phyloP scores from a whole-genome alignment of 805 yeast species.

The Tetrapisispora namnaoensis region DNA sequence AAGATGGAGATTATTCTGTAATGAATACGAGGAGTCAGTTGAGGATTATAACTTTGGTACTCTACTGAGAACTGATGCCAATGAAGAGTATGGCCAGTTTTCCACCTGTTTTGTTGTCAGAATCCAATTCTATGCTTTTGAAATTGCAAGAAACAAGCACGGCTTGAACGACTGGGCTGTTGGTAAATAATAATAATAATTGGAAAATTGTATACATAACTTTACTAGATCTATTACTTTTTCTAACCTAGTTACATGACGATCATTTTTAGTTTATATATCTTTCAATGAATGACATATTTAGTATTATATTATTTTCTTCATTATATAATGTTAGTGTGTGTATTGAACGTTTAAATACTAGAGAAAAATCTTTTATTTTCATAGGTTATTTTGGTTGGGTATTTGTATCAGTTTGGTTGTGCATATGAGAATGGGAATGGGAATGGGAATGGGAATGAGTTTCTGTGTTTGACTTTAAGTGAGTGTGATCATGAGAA shows the following conservation, averaged over 20 bases:
- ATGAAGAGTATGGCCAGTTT: constrained; percentile 69
- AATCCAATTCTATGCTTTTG: constrained; percentile 90
- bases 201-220: no score
- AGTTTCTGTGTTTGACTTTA: neutral
- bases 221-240: no score
- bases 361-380: no score
- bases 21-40: constrained; percentile 64
- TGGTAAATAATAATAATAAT: constrained; percentile 23
- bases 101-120: constrained; percentile 85
- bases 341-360: no score
- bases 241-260: neutral
- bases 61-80: constrained; percentile 62
- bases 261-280: neutral
- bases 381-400: neutral
- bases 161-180: constrained; percentile 88
- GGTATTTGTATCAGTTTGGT: neutral
- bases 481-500: constrained; percentile 7
- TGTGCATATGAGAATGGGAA: constrained; percentile 6
- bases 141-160: constrained; percentile 82
- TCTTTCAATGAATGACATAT: neutral
- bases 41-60: constrained; percentile 96
- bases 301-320: neutral
- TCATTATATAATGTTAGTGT: neutral
- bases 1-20: constrained; percentile 84
- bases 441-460: constrained; percentile 12